Percentiles rank a stretch among this genome's conserved stretches.
phyloP scores from a whole-genome alignment of 805 yeast species.

The Ogataea populi-albae region DNA sequence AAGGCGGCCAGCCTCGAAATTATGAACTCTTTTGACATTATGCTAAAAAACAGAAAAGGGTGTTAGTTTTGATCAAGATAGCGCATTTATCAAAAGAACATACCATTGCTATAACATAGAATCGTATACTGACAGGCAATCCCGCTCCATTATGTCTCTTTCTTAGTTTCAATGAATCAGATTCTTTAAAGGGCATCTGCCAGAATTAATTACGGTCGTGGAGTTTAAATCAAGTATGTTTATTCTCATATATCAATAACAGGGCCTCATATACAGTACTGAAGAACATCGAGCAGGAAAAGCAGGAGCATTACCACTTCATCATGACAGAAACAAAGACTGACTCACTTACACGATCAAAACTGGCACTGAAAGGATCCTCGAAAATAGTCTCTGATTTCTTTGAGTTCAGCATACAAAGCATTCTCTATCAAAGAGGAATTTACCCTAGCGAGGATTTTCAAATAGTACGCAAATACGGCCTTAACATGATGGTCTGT shows the following conservation, averaged over 20 bases:
- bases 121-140: no score
- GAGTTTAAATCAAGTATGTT: no score
- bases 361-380: constrained; percentile 71
- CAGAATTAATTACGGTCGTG: no score
- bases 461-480: constrained; percentile 72
- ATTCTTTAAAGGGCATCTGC: no score
- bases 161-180: no score
- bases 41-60: constrained; percentile 52
- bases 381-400: constrained; percentile 78
- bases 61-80: neutral
- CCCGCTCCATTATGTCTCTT: no score
- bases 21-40: constrained; percentile 60
- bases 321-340: constrained; percentile 4
- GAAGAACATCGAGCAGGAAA: no score
- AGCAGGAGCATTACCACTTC: no score
- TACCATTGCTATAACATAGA: constrained; percentile 5
- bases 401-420: constrained; percentile 77
- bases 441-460: constrained; percentile 88
- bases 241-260: no score
- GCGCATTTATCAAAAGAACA: neutral
- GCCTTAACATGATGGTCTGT: constrained; percentile 66
- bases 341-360: constrained; percentile 39
- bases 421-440: constrained; percentile 83
- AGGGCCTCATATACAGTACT: no score
- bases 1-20: constrained; percentile 53